Conservation (phyloP, 441 rosid species). For the Euphorbia corollata region DNA sequence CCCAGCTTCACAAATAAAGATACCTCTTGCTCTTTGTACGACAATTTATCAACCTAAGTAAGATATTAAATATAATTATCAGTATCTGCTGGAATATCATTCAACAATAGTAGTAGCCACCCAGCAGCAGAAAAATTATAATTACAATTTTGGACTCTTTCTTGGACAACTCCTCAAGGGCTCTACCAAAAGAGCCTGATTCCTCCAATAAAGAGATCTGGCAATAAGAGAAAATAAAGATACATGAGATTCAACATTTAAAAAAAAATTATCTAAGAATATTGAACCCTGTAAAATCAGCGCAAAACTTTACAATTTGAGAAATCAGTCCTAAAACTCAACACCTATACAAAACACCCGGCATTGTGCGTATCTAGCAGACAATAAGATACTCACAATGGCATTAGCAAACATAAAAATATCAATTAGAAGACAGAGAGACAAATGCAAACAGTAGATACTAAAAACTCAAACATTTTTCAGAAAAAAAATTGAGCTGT, state of each 20-base stretch:
- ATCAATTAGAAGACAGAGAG: not conserved
- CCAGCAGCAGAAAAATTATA: constrained; percentile 8
- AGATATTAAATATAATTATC: constrained; percentile 18
- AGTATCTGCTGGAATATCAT: constrained; percentile 17
- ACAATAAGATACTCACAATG: not conserved
- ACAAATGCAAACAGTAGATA: not conserved
- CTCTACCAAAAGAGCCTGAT: constrained; percentile 56
- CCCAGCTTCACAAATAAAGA: constrained; percentile 74
- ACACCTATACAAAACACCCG: not conserved
- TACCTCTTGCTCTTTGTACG: constrained; percentile 83
- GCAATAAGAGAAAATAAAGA: constrained; percentile 10
- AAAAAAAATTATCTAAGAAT: not conserved
- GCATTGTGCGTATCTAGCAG: not conserved
- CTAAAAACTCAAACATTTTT: not conserved
- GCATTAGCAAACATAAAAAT: not conserved
- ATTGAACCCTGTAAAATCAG: not conserved
- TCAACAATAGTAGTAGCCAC: not conserved
- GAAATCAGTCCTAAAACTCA: not conserved
- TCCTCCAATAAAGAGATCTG: constrained; percentile 93
- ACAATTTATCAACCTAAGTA: constrained; percentile 76
- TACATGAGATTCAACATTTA: not conserved
- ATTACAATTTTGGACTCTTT: constrained; percentile 75
- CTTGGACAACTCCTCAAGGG: constrained; percentile 73
- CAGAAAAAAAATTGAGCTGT: too few species aligned
- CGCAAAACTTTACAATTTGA: not conserved